Evolutionary conservation across 768 basidiomycete genomes (phyloP), one percentile per base, ranked within the genome.

Genomic region (Rhizopogon salebrosus): DNA sequence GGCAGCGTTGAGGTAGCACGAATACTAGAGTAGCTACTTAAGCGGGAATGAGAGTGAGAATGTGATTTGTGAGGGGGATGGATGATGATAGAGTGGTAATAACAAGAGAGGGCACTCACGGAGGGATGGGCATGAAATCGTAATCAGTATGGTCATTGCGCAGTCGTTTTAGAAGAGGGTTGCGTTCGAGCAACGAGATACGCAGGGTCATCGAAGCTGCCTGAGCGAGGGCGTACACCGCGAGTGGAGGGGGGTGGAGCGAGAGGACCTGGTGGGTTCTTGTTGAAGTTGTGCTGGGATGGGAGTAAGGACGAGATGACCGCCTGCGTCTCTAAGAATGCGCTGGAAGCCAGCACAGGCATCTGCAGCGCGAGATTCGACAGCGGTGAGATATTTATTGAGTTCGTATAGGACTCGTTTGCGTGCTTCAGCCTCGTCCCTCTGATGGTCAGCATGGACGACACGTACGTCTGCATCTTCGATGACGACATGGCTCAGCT

Each of bases 401-500:
- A 84, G 70, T 52, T 78, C 74, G 1, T 60, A 82, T 83, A 85
- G 24, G 70, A 68, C 18, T 82, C 69, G 70, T 53, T 74, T 60
- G 11, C 79, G 72, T 0, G 77, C 73, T 29, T 81, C 77, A 0
- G 78, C 75, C 10, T 85, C 83, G 60, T 84, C 83, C 48, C 79
- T 72, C 3, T 74, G 76, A 26, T 64, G 62, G 62, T 85, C 82
- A 3, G 80, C 80, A 49, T 71, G 69, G 36, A 71, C 67, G 1
- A 75, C 70, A 49, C 81, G 80, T 26, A 73, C 70, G 55, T 85
- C 82, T 54, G 71, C 75, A 0, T 79, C 73, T 11, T 70, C 55
- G 57, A 79, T 66, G 59, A 72, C 72, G 71, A 40, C 68, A 64
- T 24, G 72, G 62, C 11, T 69, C 53, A 9, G 72, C 65, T 48